Evolutionary conservation across 345 rosid species (phyloP).

Genomic region (Litchi chinensis): DNA sequence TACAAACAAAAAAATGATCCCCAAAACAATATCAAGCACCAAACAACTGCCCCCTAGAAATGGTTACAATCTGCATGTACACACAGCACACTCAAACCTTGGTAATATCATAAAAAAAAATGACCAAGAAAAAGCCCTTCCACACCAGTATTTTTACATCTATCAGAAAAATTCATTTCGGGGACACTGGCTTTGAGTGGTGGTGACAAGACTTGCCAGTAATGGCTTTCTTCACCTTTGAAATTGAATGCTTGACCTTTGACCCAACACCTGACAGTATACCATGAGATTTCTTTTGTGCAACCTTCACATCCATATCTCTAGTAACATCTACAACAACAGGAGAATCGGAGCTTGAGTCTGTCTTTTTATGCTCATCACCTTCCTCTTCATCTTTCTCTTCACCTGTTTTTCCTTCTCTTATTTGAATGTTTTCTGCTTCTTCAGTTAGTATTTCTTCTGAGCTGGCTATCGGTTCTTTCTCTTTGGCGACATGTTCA

Average conservation of each 20-base stretch:
- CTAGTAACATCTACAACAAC: conserved; percentile 63
- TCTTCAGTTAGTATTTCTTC: conserved; percentile 27
- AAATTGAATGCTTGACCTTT: conserved; percentile 85
- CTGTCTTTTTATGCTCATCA: conserved; percentile 48
- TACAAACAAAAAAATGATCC: no score
- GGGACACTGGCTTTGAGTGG: conserved; percentile 55
- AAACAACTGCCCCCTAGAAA: background rate
- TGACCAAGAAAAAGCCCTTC: background rate
- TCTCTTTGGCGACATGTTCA: conserved; percentile 26
- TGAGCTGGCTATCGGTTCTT: conserved; percentile 25
- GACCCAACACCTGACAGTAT: conserved; percentile 85
- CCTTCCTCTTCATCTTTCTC: conserved; percentile 42
- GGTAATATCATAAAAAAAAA: background rate
- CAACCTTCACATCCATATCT: conserved; percentile 50
- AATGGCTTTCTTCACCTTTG: conserved; percentile 90
- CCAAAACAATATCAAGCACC: no score
- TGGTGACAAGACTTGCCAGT: conserved; percentile 79
- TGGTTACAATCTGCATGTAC: conserved; percentile 4
- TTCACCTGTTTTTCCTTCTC: conserved; percentile 48
- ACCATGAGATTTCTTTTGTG: conserved; percentile 72
- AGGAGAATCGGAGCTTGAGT: conserved; percentile 56
- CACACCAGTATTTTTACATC: background rate
- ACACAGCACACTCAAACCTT: conserved; percentile 20
- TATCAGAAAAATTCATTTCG: conserved; percentile 31
- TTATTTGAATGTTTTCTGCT: conserved; percentile 25